These are phyloP conservation scores for Fusarium nygamai DNA, from an alignment of 2,329 filamentous ascomycete genomes.

Conservation along the genomic window DNA sequence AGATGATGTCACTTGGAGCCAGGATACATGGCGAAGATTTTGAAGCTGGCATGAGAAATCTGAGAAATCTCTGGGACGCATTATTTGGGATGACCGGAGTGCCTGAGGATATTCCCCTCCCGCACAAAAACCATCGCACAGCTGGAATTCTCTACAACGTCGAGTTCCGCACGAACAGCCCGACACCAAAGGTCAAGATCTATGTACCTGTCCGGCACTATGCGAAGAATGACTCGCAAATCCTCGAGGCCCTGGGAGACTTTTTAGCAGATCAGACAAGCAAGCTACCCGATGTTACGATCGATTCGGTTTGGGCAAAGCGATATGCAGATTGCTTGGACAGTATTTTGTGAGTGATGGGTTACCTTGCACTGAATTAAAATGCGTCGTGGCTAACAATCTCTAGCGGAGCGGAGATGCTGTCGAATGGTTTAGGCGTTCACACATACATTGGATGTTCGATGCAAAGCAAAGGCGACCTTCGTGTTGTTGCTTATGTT, in stretches of 20 bases:
- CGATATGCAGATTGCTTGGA: not conserved
- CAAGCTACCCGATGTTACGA: fast-evolving
- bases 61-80: constrained; percentile 33
- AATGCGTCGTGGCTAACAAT: not conserved
- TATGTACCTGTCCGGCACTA: constrained; percentile 52
- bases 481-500: not conserved
- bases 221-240: constrained; percentile 13
- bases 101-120: constrained; percentile 25
- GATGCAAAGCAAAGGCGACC: not conserved
- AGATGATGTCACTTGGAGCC: constrained; percentile 40
- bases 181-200: constrained; percentile 42
- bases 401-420: not conserved
- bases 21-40: constrained; percentile 1
- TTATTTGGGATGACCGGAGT: constrained; percentile 9
- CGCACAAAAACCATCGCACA: constrained; percentile 42
- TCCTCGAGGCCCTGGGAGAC: not conserved
- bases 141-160: constrained; percentile 49
- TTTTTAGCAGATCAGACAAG: not conserved
- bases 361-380: fast-evolving
- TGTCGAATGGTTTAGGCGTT: not conserved
- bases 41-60: constrained; percentile 19
- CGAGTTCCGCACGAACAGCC: constrained; percentile 39
- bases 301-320: not conserved
- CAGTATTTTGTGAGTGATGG: not conserved
- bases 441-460: constrained; percentile 11